A percentile compares a stretch with the other conserved stretches of the same genome.
Conservation (phyloP, 495 filamentous ascomycete genomes). For the Hyaloscypha bicolor region DNA sequence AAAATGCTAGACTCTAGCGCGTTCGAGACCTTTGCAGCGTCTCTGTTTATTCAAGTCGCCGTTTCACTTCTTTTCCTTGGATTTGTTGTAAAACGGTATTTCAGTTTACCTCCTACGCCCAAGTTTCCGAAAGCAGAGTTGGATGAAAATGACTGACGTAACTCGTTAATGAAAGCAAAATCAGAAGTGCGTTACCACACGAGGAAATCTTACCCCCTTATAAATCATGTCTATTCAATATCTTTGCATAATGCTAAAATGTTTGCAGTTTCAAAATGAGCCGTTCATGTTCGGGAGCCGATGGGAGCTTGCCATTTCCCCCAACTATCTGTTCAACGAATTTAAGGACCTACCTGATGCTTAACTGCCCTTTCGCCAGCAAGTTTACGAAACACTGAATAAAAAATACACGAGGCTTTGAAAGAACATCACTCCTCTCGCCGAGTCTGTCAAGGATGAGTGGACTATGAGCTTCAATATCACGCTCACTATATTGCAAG, state of each 20-base stretch:
- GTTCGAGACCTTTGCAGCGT: not conserved
- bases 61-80: not conserved
- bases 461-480: constrained; percentile 9
- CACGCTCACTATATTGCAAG: constrained; percentile 19
- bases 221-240: not conserved
- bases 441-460: constrained; percentile 11
- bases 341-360: constrained; percentile 5
- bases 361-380: constrained; percentile 1
- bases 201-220: not conserved
- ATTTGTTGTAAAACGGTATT: not conserved
- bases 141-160: constrained; percentile 3
- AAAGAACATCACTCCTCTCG: not conserved
- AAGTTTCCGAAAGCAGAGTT: constrained; percentile 4
- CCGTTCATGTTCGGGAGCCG: constrained; percentile 8
- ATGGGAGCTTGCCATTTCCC: not conserved
- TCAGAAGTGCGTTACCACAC: not conserved
- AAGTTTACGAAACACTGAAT: not conserved
- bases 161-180: constrained; percentile 8
- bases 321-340: constrained; percentile 3
- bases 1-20: not conserved
- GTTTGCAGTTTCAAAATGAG: constrained; percentile 9
- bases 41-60: constrained; percentile 28
- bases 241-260: not conserved
- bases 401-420: constrained; percentile 8
- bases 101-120: not conserved